phyloP scores from a whole-genome alignment of 148 eudicot species.

The Nepenthes gracilis region DNA sequence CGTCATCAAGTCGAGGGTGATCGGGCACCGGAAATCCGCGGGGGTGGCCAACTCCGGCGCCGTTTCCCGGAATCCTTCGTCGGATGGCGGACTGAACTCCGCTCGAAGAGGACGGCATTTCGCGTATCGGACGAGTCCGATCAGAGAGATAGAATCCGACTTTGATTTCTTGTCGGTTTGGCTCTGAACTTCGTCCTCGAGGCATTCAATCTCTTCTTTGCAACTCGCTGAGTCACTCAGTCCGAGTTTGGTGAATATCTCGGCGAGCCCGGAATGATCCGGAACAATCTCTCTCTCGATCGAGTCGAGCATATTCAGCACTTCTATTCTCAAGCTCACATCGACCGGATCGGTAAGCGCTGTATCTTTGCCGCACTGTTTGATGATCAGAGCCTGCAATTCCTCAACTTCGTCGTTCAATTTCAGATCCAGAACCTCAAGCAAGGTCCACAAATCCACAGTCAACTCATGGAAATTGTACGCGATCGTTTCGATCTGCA shows the following conservation, averaged over 20 bases:
- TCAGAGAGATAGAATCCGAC: slow-evolving; percentile 41
- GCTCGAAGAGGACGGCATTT: slow-evolving; percentile 74
- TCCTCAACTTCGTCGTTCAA: slow-evolving; percentile 62
- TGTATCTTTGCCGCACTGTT: slow-evolving; percentile 39
- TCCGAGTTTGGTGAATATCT: slow-evolving; percentile 36
- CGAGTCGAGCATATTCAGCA: slow-evolving; percentile 37
- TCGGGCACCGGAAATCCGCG: slow-evolving; percentile 78
- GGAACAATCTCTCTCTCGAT: slow-evolving; percentile 61
- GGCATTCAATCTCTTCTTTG: slow-evolving; percentile 54
- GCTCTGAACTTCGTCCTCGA: slow-evolving; percentile 67
- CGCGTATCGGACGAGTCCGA: slow-evolving; percentile 71
- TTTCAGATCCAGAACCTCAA: slow-evolving; percentile 63
- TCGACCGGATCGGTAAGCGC: slow-evolving; percentile 15
- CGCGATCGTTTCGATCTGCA: slow-evolving; percentile 35
- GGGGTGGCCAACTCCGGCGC: slow-evolving; percentile 44
- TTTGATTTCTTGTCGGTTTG: slow-evolving; percentile 61
- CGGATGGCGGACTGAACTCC: slow-evolving; percentile 16
- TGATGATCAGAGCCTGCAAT: slow-evolving; percentile 36
- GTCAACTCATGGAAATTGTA: slow-evolving; percentile 51
- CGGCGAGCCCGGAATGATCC: slow-evolving; percentile 27
- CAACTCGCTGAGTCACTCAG: slow-evolving; percentile 64
- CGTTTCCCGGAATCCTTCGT: slow-evolving; percentile 21
- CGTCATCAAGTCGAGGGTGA: slow-evolving; percentile 65
- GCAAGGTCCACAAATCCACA: slow-evolving; percentile 49
- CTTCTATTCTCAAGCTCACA: slow-evolving; percentile 25